Conservation (phyloP, 2,329 filamentous ascomycete genomes). For the Colletotrichum orchidophilum region DNA sequence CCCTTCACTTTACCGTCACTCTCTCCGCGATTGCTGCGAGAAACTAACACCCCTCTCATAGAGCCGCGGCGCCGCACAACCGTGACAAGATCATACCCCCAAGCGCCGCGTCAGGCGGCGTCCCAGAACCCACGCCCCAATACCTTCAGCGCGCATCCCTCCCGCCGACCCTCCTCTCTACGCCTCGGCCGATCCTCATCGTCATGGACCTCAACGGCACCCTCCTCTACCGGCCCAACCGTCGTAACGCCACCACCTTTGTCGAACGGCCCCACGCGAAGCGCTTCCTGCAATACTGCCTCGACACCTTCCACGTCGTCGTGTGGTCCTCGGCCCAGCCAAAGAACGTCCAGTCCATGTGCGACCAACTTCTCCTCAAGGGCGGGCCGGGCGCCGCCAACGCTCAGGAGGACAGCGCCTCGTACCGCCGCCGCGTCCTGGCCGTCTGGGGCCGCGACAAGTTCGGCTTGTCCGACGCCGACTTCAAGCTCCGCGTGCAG, state of each 20-base stretch:
- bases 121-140: slow-evolving; percentile 66
- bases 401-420: slow-evolving; percentile 35
- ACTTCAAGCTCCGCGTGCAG: slow-evolving; percentile 79
- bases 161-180: slow-evolving; percentile 49
- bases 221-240: slow-evolving; percentile 75
- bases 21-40: background rate
- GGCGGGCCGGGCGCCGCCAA: background rate
- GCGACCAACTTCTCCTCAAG: slow-evolving; percentile 66
- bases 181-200: slow-evolving; percentile 75
- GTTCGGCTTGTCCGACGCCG: slow-evolving; percentile 70
- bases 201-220: slow-evolving; percentile 96
- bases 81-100: slow-evolving; percentile 37
- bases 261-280: slow-evolving; percentile 73
- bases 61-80: background rate
- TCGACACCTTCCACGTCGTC: slow-evolving; percentile 80
- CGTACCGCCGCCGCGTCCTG: slow-evolving; percentile 65
- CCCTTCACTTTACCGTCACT: background rate
- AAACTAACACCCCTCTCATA: background rate
- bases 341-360: slow-evolving; percentile 76
- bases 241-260: slow-evolving; percentile 59
- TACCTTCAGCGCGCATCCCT: slow-evolving; percentile 69
- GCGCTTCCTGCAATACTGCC: slow-evolving; percentile 77
- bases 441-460: slow-evolving; percentile 82
- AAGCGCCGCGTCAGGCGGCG: slow-evolving; percentile 59
- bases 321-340: slow-evolving; percentile 90